Evolutionary conservation across 2,329 filamentous ascomycete genomes (phyloP).

Genomic region (Tolypocladium guangdongense): DNA sequence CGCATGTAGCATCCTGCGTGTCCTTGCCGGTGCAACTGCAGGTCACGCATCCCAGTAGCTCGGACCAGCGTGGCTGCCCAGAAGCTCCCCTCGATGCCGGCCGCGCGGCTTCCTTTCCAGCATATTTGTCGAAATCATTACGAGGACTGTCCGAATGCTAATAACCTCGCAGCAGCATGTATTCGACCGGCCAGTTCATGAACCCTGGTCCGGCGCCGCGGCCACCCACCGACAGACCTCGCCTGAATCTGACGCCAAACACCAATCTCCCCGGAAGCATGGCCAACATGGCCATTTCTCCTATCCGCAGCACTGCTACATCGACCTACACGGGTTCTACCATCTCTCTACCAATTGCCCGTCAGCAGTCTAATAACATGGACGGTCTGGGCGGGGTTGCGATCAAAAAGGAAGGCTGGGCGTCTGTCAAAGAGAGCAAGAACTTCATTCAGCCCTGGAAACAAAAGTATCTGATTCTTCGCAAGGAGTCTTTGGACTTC

Average conservation of each 20-base stretch:
- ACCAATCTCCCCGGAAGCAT: constrained; percentile 67
- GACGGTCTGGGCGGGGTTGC: constrained; percentile 58
- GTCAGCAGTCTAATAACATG: constrained; percentile 48
- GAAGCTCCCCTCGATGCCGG: not conserved
- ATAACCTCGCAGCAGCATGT: constrained; percentile 31
- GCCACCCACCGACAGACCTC: constrained; percentile 74
- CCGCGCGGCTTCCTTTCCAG: not conserved
- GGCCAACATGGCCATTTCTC: constrained; percentile 66
- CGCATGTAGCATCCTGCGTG: not conserved
- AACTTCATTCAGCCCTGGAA: constrained; percentile 80
- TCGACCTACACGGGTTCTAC: constrained; percentile 62
- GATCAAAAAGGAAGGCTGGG: constrained; percentile 72
- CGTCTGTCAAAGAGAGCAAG: constrained; percentile 82
- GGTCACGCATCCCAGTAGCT: not conserved
- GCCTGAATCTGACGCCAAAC: constrained; percentile 68
- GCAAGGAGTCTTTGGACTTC: constrained; percentile 89
- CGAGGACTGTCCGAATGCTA: constrained; percentile 1
- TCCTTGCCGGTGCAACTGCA: not conserved
- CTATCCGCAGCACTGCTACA: constrained; percentile 53
- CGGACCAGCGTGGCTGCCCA: not conserved
- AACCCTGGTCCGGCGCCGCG: constrained; percentile 91
- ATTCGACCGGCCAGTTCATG: constrained; percentile 68
- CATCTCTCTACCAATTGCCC: constrained; percentile 58
- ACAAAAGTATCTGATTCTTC: constrained; percentile 81
- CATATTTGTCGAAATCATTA: not conserved